phyloP scores from a whole-genome alignment of 1,139 yeast genomes.

The Meyerozyma carpophila region DNA sequence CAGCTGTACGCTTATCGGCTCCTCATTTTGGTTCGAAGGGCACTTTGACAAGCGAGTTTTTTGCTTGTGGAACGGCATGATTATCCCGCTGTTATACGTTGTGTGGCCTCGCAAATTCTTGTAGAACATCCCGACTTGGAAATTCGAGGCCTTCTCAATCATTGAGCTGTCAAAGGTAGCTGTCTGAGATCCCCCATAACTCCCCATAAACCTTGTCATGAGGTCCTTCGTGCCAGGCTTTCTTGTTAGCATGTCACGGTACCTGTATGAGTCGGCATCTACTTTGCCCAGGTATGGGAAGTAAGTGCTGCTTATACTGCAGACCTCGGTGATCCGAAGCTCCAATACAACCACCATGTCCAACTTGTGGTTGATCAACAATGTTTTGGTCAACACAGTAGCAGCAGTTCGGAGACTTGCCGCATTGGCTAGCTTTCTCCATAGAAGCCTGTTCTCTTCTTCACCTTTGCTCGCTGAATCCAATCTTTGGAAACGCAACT shows the following conservation, averaged over 20 bases:
- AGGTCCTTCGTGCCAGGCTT: conserved; percentile 19
- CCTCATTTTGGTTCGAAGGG: conserved; percentile 11
- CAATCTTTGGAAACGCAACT: conserved; percentile 34
- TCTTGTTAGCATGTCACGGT: conserved; percentile 29
- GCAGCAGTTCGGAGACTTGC: conserved; percentile 44
- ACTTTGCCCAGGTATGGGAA: conserved; percentile 40
- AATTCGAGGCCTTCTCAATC: conserved; percentile 45
- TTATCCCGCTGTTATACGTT: conserved; percentile 40
- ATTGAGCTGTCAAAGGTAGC: conserved; percentile 38
- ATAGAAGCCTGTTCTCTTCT: conserved; percentile 21
- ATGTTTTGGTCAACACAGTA: conserved; percentile 29
- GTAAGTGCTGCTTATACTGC: conserved; percentile 30
- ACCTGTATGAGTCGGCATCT: conserved; percentile 39
- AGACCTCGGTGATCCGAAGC: conserved; percentile 46
- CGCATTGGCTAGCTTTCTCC: conserved; percentile 35
- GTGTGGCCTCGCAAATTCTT: conserved; percentile 19
- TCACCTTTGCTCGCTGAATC: conserved; percentile 6
- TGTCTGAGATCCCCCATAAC: conserved; percentile 29
- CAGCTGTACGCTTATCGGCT: conserved; percentile 35
- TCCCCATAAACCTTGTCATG: conserved; percentile 46
- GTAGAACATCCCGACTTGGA: conserved; percentile 53
- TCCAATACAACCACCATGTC: conserved; percentile 56
- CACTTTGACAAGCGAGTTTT: conserved; percentile 28
- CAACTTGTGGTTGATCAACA: conserved; percentile 34
- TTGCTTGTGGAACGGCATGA: conserved; percentile 47